A percentile compares a stretch with the other conserved stretches of the same genome.
phyloP scores from a whole-genome alignment of 2,329 filamentous ascomycete species.

The Sclerotinia subarctica region DNA sequence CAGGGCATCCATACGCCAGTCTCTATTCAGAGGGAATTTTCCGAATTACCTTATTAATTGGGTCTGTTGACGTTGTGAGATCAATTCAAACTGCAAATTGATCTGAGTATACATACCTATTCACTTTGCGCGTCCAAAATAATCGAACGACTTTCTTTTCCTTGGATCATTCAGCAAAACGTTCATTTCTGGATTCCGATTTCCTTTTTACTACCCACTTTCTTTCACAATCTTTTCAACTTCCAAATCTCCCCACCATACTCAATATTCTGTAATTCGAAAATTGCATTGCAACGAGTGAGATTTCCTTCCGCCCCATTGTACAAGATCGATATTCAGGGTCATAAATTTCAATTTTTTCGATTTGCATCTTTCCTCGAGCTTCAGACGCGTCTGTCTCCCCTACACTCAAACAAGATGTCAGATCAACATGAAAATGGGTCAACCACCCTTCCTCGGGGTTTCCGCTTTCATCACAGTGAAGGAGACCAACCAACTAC shows the following conservation, averaged over 20 bases:
- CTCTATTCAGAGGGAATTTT: slow-evolving; percentile 2
- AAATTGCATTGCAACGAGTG: slow-evolving; percentile 15
- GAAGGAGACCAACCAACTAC: slow-evolving; percentile 32
- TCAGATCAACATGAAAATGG: slow-evolving; percentile 33
- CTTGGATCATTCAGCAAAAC: not conserved
- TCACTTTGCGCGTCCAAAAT: not conserved
- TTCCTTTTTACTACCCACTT: not conserved
- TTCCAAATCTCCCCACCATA: not conserved
- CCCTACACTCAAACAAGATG: slow-evolving; percentile 26
- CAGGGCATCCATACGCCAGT: slow-evolving; percentile 1
- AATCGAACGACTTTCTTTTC: not conserved
- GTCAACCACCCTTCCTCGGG: slow-evolving; percentile 36
- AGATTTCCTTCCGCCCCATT: slow-evolving; percentile 17
- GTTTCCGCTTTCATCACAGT: slow-evolving; percentile 34
- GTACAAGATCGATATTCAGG: slow-evolving; percentile 19
- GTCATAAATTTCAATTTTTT: not conserved
- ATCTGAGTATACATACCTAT: not conserved
- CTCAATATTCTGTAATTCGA: slow-evolving; percentile 24
- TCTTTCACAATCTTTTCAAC: not conserved
- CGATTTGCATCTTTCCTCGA: slow-evolving; percentile 8
- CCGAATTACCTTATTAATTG: slow-evolving; percentile 1
- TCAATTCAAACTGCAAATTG: not conserved
- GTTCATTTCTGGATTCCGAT: slow-evolving; percentile 3
- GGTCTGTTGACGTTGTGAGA: not conserved
- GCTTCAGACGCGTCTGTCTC: slow-evolving; percentile 29